Evolutionary conservation across 148 eudicot genomes (phyloP), one percentile per base, ranked within the genome.

Genomic region (Arctostaphylos glauca): DNA sequence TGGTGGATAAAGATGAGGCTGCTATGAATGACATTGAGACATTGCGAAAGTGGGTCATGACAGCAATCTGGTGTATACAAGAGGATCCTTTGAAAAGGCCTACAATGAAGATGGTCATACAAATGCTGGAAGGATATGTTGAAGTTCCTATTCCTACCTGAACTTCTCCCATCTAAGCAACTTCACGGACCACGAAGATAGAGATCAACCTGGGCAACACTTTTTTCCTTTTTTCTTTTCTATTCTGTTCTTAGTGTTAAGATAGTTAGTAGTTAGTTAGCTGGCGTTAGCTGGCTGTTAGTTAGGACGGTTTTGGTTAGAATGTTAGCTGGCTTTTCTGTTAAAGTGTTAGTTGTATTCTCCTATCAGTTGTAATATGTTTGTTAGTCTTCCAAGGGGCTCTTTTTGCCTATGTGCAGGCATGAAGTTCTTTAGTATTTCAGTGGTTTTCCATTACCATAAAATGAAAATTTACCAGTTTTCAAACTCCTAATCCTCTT

Each of bases 51-150:
- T 78, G 81, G 81, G 71, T 78, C 38, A 10, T 14, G 53, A 77
- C 80, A 6, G 80, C 80, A 6, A 15, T 77, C 13, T 55, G 80
- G 9, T 56, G 80, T 41, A 10, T 77, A 8, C 80, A 77, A 18
- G 67, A 77, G 67, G 49, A 77, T 56, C 80, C 67, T 2, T 55
- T 13, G 13, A 60, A n/a, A 60, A 78, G 81, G 71, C 81, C 71
- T 58, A 44, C 81, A 9, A 78, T 78, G 81, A 78, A 46, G 50
- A 59, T 7, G 31, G 81, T 78, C 53, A 1, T 59, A 46, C 81
- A 21, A 78, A 78, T 58, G 81, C 81, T 78, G 21, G 81, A 78
- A 78, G 81, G 81, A n/a, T 46, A n/a, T 44, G 71, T 43, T n/a
- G 54, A 59, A 59, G 81, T 58, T 43, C 81, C 81, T 18, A 78